phyloP scores from a whole-genome alignment of 306 rosid species.

The Begonia fuchsioides region DNA sequence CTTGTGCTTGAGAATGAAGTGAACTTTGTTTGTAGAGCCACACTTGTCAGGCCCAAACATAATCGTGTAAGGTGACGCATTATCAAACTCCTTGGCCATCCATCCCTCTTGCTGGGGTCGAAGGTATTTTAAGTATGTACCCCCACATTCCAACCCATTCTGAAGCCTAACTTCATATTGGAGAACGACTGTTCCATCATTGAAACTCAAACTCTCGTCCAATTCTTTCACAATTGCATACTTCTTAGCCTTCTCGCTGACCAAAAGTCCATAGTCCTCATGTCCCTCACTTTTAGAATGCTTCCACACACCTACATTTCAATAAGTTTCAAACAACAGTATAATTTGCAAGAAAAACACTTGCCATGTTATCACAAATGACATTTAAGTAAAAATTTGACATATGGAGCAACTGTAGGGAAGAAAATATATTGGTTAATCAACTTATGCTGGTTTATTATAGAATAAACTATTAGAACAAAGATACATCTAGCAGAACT shows the following conservation, averaged over 20 bases:
- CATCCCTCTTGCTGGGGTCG: slow-evolving; percentile 84
- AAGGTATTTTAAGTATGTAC: slow-evolving; percentile 86
- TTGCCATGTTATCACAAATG: too few relatives aligned
- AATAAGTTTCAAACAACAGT: slow-evolving; percentile 1
- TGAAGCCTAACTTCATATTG: slow-evolving; percentile 89
- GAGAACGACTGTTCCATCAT: slow-evolving; percentile 65
- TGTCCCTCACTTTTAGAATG: slow-evolving; percentile 90
- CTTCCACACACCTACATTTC: slow-evolving; percentile 70
- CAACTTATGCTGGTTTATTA: too few relatives aligned
- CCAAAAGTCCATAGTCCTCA: slow-evolving; percentile 81
- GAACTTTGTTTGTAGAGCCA: slow-evolving; percentile 95
- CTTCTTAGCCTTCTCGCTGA: slow-evolving; percentile 76
- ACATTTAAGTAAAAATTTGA: too few relatives aligned
- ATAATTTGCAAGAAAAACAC: too few relatives aligned
- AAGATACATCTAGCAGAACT: too few relatives aligned
- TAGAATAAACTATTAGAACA: too few relatives aligned
- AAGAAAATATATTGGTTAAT: too few relatives aligned
- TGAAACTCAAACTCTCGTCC: slow-evolving; percentile 41
- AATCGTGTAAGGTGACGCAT: slow-evolving; percentile 70
- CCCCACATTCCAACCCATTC: slow-evolving; percentile 96
- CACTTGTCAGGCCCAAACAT: slow-evolving; percentile 99
- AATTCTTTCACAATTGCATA: slow-evolving; percentile 80
- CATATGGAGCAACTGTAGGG: too few relatives aligned
- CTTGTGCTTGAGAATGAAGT: slow-evolving; percentile 88
- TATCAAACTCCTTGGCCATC: slow-evolving; percentile 66